Conservation (phyloP, 2,329 filamentous ascomycete genomes). For the Fusarium citri region DNA sequence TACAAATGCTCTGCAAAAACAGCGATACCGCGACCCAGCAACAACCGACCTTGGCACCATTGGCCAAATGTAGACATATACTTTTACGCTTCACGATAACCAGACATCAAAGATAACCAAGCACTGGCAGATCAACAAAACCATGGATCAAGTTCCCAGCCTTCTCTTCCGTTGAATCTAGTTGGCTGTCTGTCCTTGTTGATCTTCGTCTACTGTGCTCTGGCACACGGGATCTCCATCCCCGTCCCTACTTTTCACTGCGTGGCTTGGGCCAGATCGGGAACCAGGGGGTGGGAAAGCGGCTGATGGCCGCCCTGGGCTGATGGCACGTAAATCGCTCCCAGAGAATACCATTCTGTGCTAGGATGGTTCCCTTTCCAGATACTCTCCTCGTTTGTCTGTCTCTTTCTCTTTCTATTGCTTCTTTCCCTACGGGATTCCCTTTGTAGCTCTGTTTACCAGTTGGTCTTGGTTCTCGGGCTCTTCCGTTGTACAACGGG, state of each 20-base stretch:
- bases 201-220: constrained; percentile 39
- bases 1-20: background rate
- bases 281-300: constrained; percentile 41
- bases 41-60: background rate
- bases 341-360: constrained; percentile 19
- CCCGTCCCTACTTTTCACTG: constrained; percentile 41
- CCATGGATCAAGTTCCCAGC: constrained; percentile 11
- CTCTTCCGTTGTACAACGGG: constrained; percentile 20
- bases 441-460: constrained; percentile 22
- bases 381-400: background rate
- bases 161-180: constrained; percentile 2
- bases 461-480: constrained; percentile 8
- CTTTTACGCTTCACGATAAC: background rate
- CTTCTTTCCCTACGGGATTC: constrained; percentile 10
- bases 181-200: constrained; percentile 20
- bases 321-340: constrained; percentile 43
- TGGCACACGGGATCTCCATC: constrained; percentile 43
- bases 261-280: constrained; percentile 47
- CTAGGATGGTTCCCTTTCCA: constrained; percentile 10
- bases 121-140: background rate
- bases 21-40: background rate
- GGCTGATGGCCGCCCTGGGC: constrained; percentile 31
- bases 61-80: constrained; percentile 14
- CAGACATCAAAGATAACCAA: background rate
- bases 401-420: background rate